Base-by-base conservation (phyloP, 2,329 filamentous ascomycete species). In the Graphilbum fragrans region DNA sequence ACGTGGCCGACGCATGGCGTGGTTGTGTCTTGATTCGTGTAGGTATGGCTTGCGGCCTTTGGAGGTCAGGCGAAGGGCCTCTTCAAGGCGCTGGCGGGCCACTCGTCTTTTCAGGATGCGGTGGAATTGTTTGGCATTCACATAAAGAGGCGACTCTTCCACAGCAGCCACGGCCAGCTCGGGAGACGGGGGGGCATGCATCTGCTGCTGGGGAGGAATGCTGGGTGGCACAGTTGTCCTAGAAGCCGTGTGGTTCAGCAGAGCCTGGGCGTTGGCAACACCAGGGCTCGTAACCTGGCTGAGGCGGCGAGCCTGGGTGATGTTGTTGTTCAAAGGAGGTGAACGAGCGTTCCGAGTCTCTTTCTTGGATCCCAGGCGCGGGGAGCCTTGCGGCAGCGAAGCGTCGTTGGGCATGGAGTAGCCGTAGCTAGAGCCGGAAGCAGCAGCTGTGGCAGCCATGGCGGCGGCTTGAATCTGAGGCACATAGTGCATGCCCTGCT, bases 51-150 rank as follows among this genome's bases (percentile, higher is more conserved):
- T 96, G 29, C 92, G 79, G 21, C 90, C 90, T 64, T 98, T 98
- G 10, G 83, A 93, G 0, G 92, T 96, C 44, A 96, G 66, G 34
- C 92, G 78, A 35, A 98, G 65, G 41, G 88, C 85, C 59, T 98
- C 92, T 59, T 98, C 92, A 16, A 98, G 70, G 58, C 86, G 86
- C 61, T 96, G 92, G 27, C 92, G 77, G 7, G 92, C 92, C 48
- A 96, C 86, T 45, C 92, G 77, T 44, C 92, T 77, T 69, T 98
- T 96, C 41, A 98, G 64, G 38, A 98, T 98, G 21, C 92, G 83
- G 58, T 98, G 92, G 52, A 98, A 98, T 55, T 98, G 92, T 60
- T 98, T 98, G 5, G 92, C 92, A 54, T 98, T 98, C 55, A 98
- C 92, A 53, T 98, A 98, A 1, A 98, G 68, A 0, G 92, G 92